Base-by-base conservation (phyloP, 1,284 basidiomycete species). In the Cutaneotrichosporon sp. region DNA sequence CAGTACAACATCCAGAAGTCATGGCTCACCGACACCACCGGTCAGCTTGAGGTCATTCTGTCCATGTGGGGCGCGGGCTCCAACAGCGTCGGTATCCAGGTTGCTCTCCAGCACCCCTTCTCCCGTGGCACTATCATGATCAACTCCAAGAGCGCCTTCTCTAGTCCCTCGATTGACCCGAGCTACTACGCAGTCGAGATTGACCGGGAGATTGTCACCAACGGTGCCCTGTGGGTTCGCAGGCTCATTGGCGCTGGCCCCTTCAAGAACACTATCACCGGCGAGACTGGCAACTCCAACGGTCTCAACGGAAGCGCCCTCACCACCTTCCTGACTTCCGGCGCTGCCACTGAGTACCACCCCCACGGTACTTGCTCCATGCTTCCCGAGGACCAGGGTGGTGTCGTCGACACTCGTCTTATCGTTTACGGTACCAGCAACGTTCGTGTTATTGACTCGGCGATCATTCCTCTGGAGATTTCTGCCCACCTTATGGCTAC, bases 341-440 rank as follows among this genome's bases (percentile, higher is more conserved):
- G 67, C 48, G 54, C 62, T 51, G 62, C 65, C 19, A 77, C 75
- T 41, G 73, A 75, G 55, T 84, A 75, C 66, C 83, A 84, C 73
- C 83, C 84, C 2, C 76, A 79, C 25, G 80, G 80, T 55, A 80
- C 84, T 19, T 81, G 79, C 59, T 78, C 82, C 4, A 85, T 86
- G 84, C 74, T 85, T 35, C 84, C 84, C 4, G 71, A 76, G 58
- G 73, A 74, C 31, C 67, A 77, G 53, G 85, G 84, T 42, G 85
- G 84, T 60, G 84, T 86, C 42, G 84, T 87, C 41, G 81, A 82
- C 67, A 71, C 81, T 19, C 75, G 80, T 50, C 72, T 87, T 34
- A 75, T 76, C 61, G 84, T 86, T 9, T 84, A 86, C 68, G 84
- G 84, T 29, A 77, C 80, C 7, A 55, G 55, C 56, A 81, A 81